These are phyloP conservation scores for Pyrus hybrid DNA, from an alignment of 331 rosid genomes.

Conservation along the genomic window DNA sequence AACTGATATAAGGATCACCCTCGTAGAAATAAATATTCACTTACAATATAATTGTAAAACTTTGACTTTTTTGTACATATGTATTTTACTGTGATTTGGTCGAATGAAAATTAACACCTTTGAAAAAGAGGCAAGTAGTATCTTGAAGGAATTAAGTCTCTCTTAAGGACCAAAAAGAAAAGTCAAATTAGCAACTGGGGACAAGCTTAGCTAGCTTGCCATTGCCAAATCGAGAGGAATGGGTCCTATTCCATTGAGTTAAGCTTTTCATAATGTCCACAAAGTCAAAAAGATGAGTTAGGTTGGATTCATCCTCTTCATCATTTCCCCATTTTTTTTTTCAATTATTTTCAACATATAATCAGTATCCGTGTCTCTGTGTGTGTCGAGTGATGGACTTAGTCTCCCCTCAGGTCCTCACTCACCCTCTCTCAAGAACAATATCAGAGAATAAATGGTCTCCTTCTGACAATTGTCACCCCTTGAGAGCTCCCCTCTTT, in stretches of 20 bases:
- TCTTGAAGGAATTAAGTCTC: not conserved
- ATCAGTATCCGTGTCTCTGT: not conserved
- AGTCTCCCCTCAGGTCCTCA: constrained; percentile 5
- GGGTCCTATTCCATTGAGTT: constrained; percentile 17
- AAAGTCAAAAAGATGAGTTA: constrained; percentile 44
- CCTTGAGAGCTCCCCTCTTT: constrained; percentile 13
- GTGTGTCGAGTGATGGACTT: constrained; percentile 4
- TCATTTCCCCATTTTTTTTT: constrained; percentile 23
- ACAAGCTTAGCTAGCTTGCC: not conserved
- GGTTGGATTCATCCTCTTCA: constrained; percentile 39
- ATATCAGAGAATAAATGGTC: constrained; percentile 12
- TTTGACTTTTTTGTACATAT: too few species aligned
- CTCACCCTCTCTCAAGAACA: not conserved
- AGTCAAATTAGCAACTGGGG: constrained; percentile 15
- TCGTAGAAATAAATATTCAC: too few species aligned
- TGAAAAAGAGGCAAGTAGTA: too few species aligned
- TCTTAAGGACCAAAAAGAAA: not conserved
- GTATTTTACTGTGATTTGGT: too few species aligned
- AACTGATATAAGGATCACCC: too few species aligned
- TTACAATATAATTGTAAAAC: too few species aligned
- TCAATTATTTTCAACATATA: constrained; percentile 1
- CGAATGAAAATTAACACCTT: too few species aligned
- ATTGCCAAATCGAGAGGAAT: constrained; percentile 5
- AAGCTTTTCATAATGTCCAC: constrained; percentile 14
- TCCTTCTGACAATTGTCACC: constrained; percentile 59